phyloP scores from a whole-genome alignment of 371 early-diverging fungal species.

The Mucor indicus region DNA sequence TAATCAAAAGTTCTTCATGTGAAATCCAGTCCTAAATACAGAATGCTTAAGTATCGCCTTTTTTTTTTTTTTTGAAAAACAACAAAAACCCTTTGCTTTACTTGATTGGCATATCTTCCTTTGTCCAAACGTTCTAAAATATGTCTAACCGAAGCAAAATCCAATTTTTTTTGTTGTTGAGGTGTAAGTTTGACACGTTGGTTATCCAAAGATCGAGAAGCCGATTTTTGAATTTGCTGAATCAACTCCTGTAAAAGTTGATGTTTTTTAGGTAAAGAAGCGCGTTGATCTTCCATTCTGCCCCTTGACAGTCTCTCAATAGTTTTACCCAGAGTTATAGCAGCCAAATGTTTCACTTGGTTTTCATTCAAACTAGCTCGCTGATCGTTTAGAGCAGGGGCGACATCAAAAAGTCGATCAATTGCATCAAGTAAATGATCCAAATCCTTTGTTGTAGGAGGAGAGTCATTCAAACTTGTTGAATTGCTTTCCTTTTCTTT shows the following conservation, averaged over 20 bases:
- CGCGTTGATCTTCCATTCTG: slow-evolving; percentile 37
- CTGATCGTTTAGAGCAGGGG: slow-evolving; percentile 52
- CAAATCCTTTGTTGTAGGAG: slow-evolving; percentile 24
- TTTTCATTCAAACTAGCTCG: slow-evolving; percentile 40
- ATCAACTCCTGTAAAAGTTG: slow-evolving; percentile 14
- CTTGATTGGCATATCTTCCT: slow-evolving; percentile 30
- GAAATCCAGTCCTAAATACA: slow-evolving; percentile 48
- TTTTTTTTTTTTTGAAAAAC: too few relatives aligned
- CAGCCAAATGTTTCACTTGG: slow-evolving; percentile 37
- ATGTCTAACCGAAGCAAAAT: slow-evolving; percentile 16
- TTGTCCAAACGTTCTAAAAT: slow-evolving; percentile 23
- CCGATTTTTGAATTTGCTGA: slow-evolving; percentile 20
- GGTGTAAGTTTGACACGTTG: slow-evolving; percentile 21
- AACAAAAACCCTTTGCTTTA: too few relatives aligned
- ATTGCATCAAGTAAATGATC: slow-evolving; percentile 51
- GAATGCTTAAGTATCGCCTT: too few relatives aligned
- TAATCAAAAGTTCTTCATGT: slow-evolving; percentile 35
- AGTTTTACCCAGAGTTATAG: slow-evolving; percentile 25
- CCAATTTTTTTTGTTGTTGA: slow-evolving; percentile 17
- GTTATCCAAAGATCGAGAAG: slow-evolving; percentile 31
- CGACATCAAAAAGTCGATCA: slow-evolving; percentile 40
- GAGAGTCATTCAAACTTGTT: too few relatives aligned
- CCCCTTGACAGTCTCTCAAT: slow-evolving; percentile 32
- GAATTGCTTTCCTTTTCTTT: neutral
- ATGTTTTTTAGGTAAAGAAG: slow-evolving; percentile 9